Percentiles rank a stretch among this genome's conserved stretches.
phyloP scores from a whole-genome alignment of 78 protist genomes.

The Dictyostelium firmibasis region DNA sequence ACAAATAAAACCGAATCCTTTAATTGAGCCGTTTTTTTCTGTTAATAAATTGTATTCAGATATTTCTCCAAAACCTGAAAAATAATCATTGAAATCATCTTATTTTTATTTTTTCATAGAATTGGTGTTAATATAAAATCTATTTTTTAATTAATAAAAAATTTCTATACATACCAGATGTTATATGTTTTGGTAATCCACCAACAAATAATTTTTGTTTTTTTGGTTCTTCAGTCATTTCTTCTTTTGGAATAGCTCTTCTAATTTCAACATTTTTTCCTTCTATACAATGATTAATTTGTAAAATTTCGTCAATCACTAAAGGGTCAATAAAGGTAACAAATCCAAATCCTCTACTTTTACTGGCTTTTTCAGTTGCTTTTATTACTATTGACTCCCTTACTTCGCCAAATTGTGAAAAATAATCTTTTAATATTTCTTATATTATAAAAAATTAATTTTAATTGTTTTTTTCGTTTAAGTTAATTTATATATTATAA shows the following conservation, averaged over 20 bases:
- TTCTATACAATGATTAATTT: conserved; percentile 31
- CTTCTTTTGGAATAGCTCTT: conserved; percentile 78
- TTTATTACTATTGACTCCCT: conserved; percentile 51
- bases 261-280: conserved; percentile 50
- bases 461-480: neutral
- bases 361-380: conserved; percentile 34
- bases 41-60: conserved; percentile 30
- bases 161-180: neutral
- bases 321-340: conserved; percentile 40
- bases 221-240: conserved; percentile 25
- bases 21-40: conserved; percentile 37
- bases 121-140: neutral
- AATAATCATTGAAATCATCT: conserved; percentile 37
- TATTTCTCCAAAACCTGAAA: conserved; percentile 45
- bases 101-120: neutral
- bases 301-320: conserved; percentile 16
- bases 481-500: too few species aligned
- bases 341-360: conserved; percentile 78
- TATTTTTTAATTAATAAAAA: too few species aligned
- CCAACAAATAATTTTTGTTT: conserved; percentile 71
- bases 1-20: conserved; percentile 58
- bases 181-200: conserved; percentile 49
- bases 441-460: neutral
- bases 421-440: conserved; percentile 62
- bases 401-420: conserved; percentile 33